These are phyloP conservation scores for Zanthoxylum bungeanum DNA, from an alignment of 345 rosid species.

Conservation along the genomic window DNA sequence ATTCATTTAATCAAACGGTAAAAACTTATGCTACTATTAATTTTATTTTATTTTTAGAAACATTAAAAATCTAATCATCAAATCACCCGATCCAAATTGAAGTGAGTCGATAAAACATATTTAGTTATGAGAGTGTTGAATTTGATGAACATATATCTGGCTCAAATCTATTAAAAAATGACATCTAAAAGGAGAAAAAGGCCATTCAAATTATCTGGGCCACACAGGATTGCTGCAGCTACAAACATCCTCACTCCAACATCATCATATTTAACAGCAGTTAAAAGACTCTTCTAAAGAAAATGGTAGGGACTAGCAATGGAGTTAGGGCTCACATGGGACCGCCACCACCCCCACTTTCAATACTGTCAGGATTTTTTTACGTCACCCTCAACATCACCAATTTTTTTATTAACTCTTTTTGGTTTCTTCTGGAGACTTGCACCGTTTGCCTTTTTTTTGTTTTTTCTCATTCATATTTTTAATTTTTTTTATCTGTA, in stretches of 20 bases:
- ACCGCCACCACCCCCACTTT: constrained; percentile 34
- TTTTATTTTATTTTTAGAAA: too few relatives aligned
- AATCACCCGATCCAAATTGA: too few relatives aligned
- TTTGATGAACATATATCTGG: neutral
- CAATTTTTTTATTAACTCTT: constrained; percentile 7
- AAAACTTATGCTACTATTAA: too few relatives aligned
- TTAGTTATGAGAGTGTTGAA: constrained; percentile 7
- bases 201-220: neutral
- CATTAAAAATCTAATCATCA: too few relatives aligned
- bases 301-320: constrained; percentile 45
- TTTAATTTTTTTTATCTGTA: too few relatives aligned
- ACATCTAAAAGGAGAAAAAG: neutral
- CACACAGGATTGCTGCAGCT: neutral
- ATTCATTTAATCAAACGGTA: too few relatives aligned
- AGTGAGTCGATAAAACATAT: too few relatives aligned
- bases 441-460: constrained; percentile 10
- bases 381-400: constrained; percentile 37
- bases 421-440: constrained; percentile 20
- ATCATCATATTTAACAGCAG: constrained; percentile 32
- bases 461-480: neutral
- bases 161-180: neutral
- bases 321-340: constrained; percentile 21
- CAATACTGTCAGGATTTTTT: too few relatives aligned
- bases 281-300: constrained; percentile 8
- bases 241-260: constrained; percentile 17